Base-by-base conservation (phyloP, 768 basidiomycete genomes). In the Amanita muscaria region DNA sequence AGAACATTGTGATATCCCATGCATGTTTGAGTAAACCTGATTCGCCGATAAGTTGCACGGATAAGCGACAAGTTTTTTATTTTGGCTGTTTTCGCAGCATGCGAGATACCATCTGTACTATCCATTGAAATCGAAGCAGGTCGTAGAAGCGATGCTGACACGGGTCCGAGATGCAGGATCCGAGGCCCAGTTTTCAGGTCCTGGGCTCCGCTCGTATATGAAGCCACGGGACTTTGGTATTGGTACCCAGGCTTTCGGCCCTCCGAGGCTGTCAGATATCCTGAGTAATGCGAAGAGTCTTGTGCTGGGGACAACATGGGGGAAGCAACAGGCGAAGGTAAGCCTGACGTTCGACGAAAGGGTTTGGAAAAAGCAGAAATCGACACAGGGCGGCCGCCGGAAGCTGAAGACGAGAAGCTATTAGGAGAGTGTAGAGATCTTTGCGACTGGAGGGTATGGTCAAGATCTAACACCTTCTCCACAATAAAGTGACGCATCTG, bases 401-500 rank as follows among this genome's bases (percentile, higher is more conserved):
- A 34, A 12, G 57, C 61, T 30, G 52, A 37, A 31, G 48, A 55
- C 37, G 43, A 49, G 21, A 63, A 56, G 38, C 55, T 57, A n/a
- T n/a, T 19, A 37, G 47, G 1, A 40, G 49, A 38, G 19, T 47
- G 56, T 14, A 47, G 37, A 16, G 49, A 46, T 25, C 58, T 51
- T 36, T 65, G 61, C 25, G 53, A 49, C 8, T 62, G 63, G 14
- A 85, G 65, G 29, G 78, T 73, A 31, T 69, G 62, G 48, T 80
- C 70, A 6, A 88, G 60, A 10, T 64, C 56, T 0, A 70, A 64
- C 1, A 82, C 66, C 52, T 80, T 83, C 58, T 83, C 81, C 51
- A 75, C 73, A n/a, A 74, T 63, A 47, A 84, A 72, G 2, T 77
- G 61, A 19, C 80, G 79, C 62, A 88, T 68, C 50, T 84, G 83